Percentiles rank a stretch among this genome's conserved stretches.
Evolutionary conservation across 306 rosid species (phyloP).

Genomic region (Fragaria ananassa): DNA sequence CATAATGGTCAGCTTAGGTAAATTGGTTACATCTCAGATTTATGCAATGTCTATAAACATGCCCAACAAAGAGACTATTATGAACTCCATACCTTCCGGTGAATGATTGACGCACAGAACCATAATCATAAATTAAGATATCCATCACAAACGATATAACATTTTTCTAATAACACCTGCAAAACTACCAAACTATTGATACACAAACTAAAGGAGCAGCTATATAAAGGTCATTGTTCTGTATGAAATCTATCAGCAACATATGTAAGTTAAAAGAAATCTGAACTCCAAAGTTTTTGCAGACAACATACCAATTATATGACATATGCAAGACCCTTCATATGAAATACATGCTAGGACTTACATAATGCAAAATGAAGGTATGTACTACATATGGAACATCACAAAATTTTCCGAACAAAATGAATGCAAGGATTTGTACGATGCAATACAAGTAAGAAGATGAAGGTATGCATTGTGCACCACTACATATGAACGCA

Average conservation of each 20-base stretch:
- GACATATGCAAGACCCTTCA: background rate
- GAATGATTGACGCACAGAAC: constrained; percentile 35
- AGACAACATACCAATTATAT: background rate
- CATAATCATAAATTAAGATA: constrained; percentile 29
- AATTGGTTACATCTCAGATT: constrained; percentile 18
- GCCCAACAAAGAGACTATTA: constrained; percentile 21
- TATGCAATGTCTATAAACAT: constrained; percentile 13
- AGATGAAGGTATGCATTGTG: background rate
- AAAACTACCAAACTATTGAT: constrained; percentile 45
- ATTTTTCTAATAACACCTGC: constrained; percentile 38
- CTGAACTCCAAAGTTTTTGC: background rate
- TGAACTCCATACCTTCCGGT: constrained; percentile 43
- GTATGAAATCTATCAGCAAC: background rate
- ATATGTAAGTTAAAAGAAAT: background rate
- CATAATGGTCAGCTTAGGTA: constrained; percentile 19
- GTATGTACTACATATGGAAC: background rate
- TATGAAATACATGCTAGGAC: background rate
- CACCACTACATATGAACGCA: background rate
- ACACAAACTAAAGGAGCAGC: constrained; percentile 17
- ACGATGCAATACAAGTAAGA: background rate
- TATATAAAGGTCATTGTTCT: background rate
- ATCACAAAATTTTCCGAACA: background rate
- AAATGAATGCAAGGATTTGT: background rate
- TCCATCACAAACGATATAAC: constrained; percentile 26
- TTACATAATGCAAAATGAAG: background rate